These are phyloP conservation scores for Hevea brasiliensis DNA, from an alignment of 345 rosid genomes.

Conservation along the genomic window DNA sequence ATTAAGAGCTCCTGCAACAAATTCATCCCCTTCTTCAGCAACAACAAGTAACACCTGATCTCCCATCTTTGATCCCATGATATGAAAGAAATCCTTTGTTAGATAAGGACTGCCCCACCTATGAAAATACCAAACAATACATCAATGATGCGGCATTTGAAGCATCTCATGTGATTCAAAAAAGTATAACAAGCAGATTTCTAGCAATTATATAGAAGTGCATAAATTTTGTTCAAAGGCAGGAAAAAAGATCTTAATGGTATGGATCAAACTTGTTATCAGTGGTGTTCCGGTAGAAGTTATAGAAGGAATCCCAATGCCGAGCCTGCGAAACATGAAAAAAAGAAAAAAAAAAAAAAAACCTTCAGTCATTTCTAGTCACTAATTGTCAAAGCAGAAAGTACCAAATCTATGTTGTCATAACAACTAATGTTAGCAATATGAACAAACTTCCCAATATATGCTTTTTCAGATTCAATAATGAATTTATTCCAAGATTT, in stretches of 20 bases:
- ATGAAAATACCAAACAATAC: neutral
- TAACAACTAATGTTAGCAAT: neutral
- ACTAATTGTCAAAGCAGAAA: neutral
- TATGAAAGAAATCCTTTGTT: slow-evolving; percentile 82
- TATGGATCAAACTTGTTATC: slow-evolving; percentile 73
- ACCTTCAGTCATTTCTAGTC: neutral
- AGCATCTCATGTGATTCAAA: slow-evolving; percentile 7
- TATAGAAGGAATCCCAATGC: slow-evolving; percentile 94
- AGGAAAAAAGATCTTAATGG: slow-evolving; percentile 10
- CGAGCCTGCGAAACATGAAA: slow-evolving; percentile 55
- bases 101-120: slow-evolving; percentile 98
- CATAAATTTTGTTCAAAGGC: neutral
- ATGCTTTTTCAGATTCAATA: neutral
- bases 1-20: slow-evolving; percentile 93
- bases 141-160: slow-evolving; percentile 14
- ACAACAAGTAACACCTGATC: slow-evolving; percentile 70
- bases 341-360: neutral
- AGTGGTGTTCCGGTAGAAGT: slow-evolving; percentile 84
- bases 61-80: slow-evolving; percentile 77
- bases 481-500: neutral
- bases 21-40: slow-evolving; percentile 84
- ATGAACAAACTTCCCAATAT: neutral
- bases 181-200: neutral
- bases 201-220: neutral
- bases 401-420: neutral